Conservation (phyloP, 305 asterid species). For the Ilex paraguariensis region DNA sequence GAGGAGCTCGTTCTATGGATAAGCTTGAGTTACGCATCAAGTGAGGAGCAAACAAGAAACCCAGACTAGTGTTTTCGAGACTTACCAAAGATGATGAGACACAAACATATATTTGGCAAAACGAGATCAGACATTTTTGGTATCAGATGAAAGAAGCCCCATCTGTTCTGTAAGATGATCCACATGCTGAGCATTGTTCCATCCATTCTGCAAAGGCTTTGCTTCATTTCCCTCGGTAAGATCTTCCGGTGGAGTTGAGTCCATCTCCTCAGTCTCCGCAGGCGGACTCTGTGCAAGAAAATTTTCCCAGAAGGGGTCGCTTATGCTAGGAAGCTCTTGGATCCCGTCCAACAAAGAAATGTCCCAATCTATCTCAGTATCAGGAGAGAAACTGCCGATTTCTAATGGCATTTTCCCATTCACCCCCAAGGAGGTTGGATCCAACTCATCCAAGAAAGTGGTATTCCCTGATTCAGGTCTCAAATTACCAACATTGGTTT, state of each 20-base stretch:
- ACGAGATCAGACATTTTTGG: constrained; percentile 33
- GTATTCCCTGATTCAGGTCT: constrained; percentile 28
- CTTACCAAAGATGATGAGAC: background rate
- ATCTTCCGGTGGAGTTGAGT: constrained; percentile 34
- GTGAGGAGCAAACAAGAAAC: background rate
- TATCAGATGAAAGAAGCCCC: constrained; percentile 68
- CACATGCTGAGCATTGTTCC: constrained; percentile 54
- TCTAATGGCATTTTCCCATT: constrained; percentile 34
- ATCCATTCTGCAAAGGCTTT: constrained; percentile 37
- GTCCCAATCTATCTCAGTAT: constrained; percentile 57
- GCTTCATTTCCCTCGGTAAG: constrained; percentile 33
- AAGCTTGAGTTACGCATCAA: background rate
- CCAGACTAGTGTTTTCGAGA: background rate
- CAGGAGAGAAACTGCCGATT: constrained; percentile 40
- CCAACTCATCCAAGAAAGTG: constrained; percentile 21
- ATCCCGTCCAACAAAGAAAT: constrained; percentile 46
- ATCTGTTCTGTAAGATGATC: constrained; percentile 71
- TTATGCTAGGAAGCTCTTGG: constrained; percentile 62
- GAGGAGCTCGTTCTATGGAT: too few species aligned
- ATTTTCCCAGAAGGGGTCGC: constrained; percentile 81
- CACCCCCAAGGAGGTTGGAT: constrained; percentile 29
- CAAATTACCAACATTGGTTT: constrained; percentile 30
- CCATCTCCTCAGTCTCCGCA: constrained; percentile 38
- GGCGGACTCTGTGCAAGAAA: constrained; percentile 48
- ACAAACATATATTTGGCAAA: constrained; percentile 13